A percentile compares a stretch with the other conserved stretches of the same genome.
Conservation (phyloP, 176 grass and related monocot genomes). For the Ananas comosus region DNA sequence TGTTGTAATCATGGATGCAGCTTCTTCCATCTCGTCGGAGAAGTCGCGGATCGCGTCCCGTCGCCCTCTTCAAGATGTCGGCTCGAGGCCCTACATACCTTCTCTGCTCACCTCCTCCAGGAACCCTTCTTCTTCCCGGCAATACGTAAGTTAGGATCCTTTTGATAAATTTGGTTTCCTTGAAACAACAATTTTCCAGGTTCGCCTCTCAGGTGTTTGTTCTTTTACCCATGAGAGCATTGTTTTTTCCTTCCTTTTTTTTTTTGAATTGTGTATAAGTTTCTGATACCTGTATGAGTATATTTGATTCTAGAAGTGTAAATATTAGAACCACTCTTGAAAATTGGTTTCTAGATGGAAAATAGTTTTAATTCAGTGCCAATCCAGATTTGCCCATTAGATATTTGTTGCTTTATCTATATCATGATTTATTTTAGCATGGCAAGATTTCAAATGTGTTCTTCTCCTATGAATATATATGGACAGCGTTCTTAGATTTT, state of each 20-base stretch:
- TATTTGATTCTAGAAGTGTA: too few species aligned
- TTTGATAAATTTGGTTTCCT: background rate
- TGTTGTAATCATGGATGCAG: slow-evolving; percentile 47
- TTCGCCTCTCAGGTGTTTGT: background rate
- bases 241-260: too few species aligned
- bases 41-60: slow-evolving; percentile 32
- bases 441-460: too few species aligned
- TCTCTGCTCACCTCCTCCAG: slow-evolving; percentile 28
- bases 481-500: too few species aligned
- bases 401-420: too few species aligned
- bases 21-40: slow-evolving; percentile 39
- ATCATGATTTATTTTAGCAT: too few species aligned
- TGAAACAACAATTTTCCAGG: background rate
- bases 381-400: too few species aligned
- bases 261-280: too few species aligned
- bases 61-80: slow-evolving; percentile 42
- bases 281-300: too few species aligned
- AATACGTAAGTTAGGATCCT: slow-evolving; percentile 23
- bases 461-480: too few species aligned
- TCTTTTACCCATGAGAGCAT: too few species aligned
- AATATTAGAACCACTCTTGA: too few species aligned
- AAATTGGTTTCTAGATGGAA: background rate
- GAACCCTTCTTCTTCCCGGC: slow-evolving; percentile 44
- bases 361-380: background rate
- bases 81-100: slow-evolving; percentile 39